These are phyloP conservation scores for Macrocybe gigantea DNA, from an alignment of 768 basidiomycete species.

Conservation along the genomic window DNA sequence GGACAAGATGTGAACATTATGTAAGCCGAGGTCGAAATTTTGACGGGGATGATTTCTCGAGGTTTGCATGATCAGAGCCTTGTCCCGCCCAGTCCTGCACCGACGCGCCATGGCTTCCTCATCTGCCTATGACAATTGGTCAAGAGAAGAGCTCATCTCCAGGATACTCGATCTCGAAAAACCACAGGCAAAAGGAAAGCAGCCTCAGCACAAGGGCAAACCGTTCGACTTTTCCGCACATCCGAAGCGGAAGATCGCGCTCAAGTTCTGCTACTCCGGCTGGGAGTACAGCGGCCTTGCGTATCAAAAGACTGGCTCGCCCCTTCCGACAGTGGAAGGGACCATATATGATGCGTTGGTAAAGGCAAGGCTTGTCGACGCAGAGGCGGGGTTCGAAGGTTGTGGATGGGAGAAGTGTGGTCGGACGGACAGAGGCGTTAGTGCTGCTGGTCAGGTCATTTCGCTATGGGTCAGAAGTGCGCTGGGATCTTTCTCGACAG, in stretches of 20 bases:
- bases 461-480: constrained; percentile 87
- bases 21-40: too few species aligned
- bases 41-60: too few species aligned
- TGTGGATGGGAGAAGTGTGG: constrained; percentile 92
- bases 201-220: constrained; percentile 16
- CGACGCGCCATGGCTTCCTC: too few species aligned
- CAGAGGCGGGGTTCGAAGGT: constrained; percentile 67
- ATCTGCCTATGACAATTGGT: constrained; percentile 26
- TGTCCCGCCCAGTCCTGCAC: too few species aligned
- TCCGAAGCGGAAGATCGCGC: constrained; percentile 83
- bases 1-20: too few species aligned
- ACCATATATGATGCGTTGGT: constrained; percentile 78
- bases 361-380: constrained; percentile 73
- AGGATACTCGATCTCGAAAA: constrained; percentile 49
- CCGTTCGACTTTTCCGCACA: constrained; percentile 62
- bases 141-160: constrained; percentile 63
- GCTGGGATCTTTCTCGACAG: constrained; percentile 7
- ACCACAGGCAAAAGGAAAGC: constrained; percentile 20
- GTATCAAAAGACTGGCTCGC: constrained; percentile 63
- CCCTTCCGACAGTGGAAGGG: constrained; percentile 87
- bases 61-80: too few species aligned
- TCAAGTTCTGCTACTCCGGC: constrained; percentile 90
- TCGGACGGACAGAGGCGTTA: constrained; percentile 92
- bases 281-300: constrained; percentile 91
- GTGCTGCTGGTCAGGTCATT: constrained; percentile 89